A percentile compares a stretch with the other conserved stretches of the same genome.
phyloP scores from a whole-genome alignment of 495 filamentous ascomycete genomes.

The Neurospora sp. region DNA sequence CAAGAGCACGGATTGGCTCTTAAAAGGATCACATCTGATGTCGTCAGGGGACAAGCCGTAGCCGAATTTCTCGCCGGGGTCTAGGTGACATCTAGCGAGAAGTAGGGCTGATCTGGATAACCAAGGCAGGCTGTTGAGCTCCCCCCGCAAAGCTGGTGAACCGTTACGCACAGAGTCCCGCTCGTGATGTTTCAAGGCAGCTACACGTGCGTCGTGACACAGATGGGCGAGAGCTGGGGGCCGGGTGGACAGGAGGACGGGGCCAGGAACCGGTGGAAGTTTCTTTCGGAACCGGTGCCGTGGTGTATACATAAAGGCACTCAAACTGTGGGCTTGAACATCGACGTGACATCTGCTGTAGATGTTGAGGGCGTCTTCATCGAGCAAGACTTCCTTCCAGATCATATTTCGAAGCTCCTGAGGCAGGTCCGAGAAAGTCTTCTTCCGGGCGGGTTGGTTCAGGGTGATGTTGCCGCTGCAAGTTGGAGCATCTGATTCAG shows the following conservation, averaged over 20 bases:
- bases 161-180: background rate
- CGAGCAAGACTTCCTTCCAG: background rate
- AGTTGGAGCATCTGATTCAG: background rate
- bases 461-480: background rate
- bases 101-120: background rate
- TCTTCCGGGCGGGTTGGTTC: background rate
- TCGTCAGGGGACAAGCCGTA: background rate
- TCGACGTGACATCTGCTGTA: background rate
- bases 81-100: background rate
- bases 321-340: background rate
- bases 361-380: background rate
- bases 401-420: background rate
- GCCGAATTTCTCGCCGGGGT: background rate
- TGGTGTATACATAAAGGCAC: background rate
- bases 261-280: background rate
- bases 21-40: background rate
- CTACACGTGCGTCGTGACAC: background rate
- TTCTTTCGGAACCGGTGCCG: background rate
- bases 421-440: background rate
- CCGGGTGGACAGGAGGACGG: background rate
- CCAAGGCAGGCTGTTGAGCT: background rate
- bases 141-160: background rate
- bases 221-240: background rate
- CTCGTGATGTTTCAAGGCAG: background rate
- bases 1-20: background rate